Evolutionary conservation across 2,329 filamentous ascomycete genomes (phyloP).

Genomic region (Epichloe uncinata): DNA sequence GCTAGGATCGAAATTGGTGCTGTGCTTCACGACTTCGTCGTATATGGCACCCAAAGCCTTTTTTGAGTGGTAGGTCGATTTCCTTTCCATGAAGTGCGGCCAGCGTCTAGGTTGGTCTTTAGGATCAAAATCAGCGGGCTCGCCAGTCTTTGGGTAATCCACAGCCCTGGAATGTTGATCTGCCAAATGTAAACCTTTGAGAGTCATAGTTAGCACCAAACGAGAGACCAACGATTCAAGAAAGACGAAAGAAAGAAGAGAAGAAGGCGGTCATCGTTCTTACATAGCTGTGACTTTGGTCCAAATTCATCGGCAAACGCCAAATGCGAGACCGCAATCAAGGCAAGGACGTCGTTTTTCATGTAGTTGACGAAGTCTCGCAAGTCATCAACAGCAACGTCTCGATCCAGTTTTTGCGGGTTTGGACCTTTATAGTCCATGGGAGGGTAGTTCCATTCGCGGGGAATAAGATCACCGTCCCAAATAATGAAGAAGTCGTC

Average conservation of each 20-base stretch:
- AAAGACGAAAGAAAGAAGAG: no score
- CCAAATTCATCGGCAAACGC: slow-evolving; percentile 60
- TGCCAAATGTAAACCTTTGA: slow-evolving; percentile 54
- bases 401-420: slow-evolving; percentile 40
- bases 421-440: slow-evolving; percentile 61
- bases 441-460: slow-evolving; percentile 55
- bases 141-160: slow-evolving; percentile 85
- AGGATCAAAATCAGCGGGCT: slow-evolving; percentile 53
- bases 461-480: slow-evolving; percentile 62
- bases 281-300: slow-evolving; percentile 55
- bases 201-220: not conserved
- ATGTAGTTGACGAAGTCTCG: slow-evolving; percentile 77
- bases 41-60: slow-evolving; percentile 73
- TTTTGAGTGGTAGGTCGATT: slow-evolving; percentile 48
- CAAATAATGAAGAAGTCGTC: slow-evolving; percentile 94
- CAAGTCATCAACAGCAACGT: slow-evolving; percentile 61
- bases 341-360: slow-evolving; percentile 71
- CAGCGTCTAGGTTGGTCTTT: slow-evolving; percentile 48
- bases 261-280: slow-evolving; percentile 13
- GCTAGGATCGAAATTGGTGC: slow-evolving; percentile 57
- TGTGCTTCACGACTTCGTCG: slow-evolving; percentile 47
- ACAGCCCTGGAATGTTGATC: slow-evolving; percentile 80
- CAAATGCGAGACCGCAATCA: slow-evolving; percentile 72
- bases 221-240: not conserved
- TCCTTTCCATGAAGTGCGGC: slow-evolving; percentile 83